Conservation (phyloP, 768 basidiomycete species). For the Podaxis mareebaensis region DNA sequence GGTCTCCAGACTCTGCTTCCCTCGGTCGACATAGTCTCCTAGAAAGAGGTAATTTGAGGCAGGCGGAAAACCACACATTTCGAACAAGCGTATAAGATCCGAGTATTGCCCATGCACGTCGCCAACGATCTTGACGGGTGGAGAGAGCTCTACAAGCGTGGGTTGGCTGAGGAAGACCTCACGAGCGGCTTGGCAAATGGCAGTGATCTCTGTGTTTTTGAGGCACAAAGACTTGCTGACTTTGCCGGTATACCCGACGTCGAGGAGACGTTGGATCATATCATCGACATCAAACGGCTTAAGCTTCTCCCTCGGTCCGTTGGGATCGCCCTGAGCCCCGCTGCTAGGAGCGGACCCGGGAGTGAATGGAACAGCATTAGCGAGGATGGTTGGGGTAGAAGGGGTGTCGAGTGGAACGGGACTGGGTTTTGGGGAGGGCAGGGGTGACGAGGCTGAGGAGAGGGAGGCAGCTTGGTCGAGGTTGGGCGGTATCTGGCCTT, state of each 20-base stretch:
- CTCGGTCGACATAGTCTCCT: slow-evolving; percentile 98
- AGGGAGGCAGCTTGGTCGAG: slow-evolving; percentile 37
- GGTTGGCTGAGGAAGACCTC: slow-evolving; percentile 97
- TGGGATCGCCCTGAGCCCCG: slow-evolving; percentile 39
- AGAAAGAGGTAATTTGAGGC: slow-evolving; percentile 97
- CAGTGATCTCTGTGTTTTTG: slow-evolving; percentile 94
- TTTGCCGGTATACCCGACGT: slow-evolving; percentile 98
- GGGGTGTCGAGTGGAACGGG: slow-evolving; percentile 75
- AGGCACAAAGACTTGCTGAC: slow-evolving; percentile 93
- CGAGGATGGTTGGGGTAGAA: slow-evolving; percentile 81
- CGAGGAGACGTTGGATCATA: slow-evolving; percentile 94
- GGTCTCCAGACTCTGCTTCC: slow-evolving; percentile 97
- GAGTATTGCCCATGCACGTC: slow-evolving; percentile 99
- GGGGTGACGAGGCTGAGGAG: slow-evolving; percentile 38
- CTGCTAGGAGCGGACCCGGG: slow-evolving; percentile 50
- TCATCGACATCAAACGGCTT: slow-evolving; percentile 92
- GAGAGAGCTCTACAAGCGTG: slow-evolving; percentile 94
- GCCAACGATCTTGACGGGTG: slow-evolving; percentile 98
- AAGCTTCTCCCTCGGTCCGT: slow-evolving; percentile 54
- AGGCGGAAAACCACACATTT: slow-evolving; percentile 99
- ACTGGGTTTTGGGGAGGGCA: slow-evolving; percentile 40
- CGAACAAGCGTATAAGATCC: slow-evolving; percentile 96
- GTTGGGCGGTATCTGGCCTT: slow-evolving; percentile 25
- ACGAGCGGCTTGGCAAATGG: slow-evolving; percentile 92
- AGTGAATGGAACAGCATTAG: slow-evolving; percentile 58